These are phyloP conservation scores for Bjerkandera adusta DNA, from an alignment of 1,284 basidiomycete genomes.

Conservation along the genomic window DNA sequence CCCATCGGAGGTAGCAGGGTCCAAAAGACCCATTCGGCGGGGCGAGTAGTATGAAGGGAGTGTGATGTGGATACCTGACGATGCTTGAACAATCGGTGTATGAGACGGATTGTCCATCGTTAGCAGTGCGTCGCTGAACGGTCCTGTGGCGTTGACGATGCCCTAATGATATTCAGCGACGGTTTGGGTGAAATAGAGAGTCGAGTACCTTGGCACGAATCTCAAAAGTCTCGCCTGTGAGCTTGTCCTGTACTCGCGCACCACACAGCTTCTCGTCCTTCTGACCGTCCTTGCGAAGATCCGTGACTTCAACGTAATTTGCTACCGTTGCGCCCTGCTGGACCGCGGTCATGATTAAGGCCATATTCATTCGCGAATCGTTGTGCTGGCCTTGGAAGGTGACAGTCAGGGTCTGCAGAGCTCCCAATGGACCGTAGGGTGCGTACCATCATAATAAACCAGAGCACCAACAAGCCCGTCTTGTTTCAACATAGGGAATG, in stretches of 20 bases:
- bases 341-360: constrained; percentile 91
- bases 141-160: constrained; percentile 96
- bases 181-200: neutral
- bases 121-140: constrained; percentile 88
- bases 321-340: constrained; percentile 88
- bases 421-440: neutral
- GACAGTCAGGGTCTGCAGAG: neutral
- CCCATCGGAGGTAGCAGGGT: constrained; percentile 94
- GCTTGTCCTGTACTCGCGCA: constrained; percentile 77
- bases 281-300: constrained; percentile 67
- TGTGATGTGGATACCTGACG: constrained; percentile 94
- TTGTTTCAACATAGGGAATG: constrained; percentile 94
- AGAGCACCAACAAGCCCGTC: constrained; percentile 94
- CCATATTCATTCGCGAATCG: constrained; percentile 97
- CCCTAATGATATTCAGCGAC: constrained; percentile 44
- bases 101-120: constrained; percentile 83
- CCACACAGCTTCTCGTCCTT: constrained; percentile 75
- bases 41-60: constrained; percentile 97
- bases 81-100: constrained; percentile 89
- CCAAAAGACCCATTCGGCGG: constrained; percentile 92
- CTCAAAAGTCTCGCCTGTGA: constrained; percentile 83
- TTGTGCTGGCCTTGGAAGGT: constrained; percentile 84
- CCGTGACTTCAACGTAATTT: constrained; percentile 89
- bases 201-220: constrained; percentile 74
- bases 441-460: constrained; percentile 92